Percentiles rank a stretch among this genome's conserved stretches.
These are phyloP conservation scores for Hygrocybe coccinea DNA, from an alignment of 768 basidiomycete genomes.

Conservation along the genomic window DNA sequence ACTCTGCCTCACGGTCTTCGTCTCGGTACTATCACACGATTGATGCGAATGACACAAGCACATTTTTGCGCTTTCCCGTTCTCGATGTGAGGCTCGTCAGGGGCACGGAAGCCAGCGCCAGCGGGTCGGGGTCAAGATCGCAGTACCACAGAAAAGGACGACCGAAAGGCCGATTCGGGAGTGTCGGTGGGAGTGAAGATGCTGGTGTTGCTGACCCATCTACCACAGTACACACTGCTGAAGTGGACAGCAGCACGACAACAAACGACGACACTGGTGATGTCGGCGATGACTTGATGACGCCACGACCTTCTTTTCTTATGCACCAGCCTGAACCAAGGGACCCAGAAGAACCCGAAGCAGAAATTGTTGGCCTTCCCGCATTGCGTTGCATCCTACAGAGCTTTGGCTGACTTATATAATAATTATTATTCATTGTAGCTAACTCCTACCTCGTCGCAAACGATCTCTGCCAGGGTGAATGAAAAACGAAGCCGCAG, in stretches of 20 bases:
- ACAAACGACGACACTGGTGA: no score
- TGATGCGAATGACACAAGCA: neutral
- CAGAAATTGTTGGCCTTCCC: neutral
- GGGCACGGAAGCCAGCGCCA: neutral
- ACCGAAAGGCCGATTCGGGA: neutral
- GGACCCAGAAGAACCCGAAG: neutral
- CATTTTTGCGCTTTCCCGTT: neutral
- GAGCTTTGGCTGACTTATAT: neutral
- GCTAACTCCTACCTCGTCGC: conserved; percentile 6
- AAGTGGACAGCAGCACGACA: no score
- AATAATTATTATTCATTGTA: neutral
- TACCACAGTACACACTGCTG: no score
- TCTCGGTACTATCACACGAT: neutral
- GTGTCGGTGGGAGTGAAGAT: neutral
- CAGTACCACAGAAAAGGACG: neutral
- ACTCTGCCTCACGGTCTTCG: conserved; percentile 11
- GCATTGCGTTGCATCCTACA: no score
- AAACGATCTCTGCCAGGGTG: conserved; percentile 5
- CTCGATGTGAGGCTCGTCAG: conserved; percentile 2
- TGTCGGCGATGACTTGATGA: neutral
- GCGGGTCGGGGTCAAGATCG: neutral
- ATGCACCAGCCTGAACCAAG: neutral
- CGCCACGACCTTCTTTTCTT: neutral
- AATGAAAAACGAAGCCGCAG: conserved; percentile 7
- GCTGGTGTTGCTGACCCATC: neutral